Percentiles rank a stretch among this genome's conserved stretches.
These are phyloP conservation scores for Phyllosticta citriasiana DNA, from an alignment of 2,329 filamentous ascomycete species.

Conservation along the genomic window DNA sequence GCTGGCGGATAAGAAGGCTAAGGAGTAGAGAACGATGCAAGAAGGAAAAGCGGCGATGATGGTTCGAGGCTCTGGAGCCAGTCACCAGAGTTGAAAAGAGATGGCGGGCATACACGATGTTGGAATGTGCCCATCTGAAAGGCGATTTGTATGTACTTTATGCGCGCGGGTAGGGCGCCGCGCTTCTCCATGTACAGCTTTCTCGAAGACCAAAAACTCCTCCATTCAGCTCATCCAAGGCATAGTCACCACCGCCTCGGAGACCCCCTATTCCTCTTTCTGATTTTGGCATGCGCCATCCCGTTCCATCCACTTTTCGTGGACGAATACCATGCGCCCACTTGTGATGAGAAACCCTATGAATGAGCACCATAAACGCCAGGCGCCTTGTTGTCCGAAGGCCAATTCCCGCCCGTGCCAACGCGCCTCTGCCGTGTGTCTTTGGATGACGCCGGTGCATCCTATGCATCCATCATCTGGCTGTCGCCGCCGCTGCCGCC, in stretches of 20 bases:
- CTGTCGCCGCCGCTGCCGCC: conserved; percentile 20
- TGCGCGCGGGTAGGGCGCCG: too few species aligned
- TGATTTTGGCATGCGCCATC: too few species aligned
- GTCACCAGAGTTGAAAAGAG: too few species aligned
- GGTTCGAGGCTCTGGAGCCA: too few species aligned
- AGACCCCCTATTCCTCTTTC: too few species aligned
- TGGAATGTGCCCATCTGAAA: neutral
- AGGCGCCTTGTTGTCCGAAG: neutral
- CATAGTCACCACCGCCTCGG: too few species aligned
- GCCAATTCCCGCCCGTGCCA: neutral
- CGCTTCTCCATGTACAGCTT: too few species aligned
- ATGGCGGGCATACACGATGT: neutral
- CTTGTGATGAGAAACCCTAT: neutral
- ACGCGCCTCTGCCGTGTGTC: neutral
- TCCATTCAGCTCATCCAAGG: too few species aligned
- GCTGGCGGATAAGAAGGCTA: neutral
- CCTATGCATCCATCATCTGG: conserved; percentile 26
- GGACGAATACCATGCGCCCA: neutral
- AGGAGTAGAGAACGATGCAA: neutral
- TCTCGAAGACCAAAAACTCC: too few species aligned
- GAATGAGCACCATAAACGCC: neutral
- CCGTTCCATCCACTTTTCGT: too few species aligned
- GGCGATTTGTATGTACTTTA: too few species aligned
- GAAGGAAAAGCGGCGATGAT: neutral
- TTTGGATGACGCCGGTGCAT: conserved; percentile 18